Evolutionary conservation across 306 rosid genomes (phyloP), one percentile per base, ranked within the genome.

Genomic region (Vigna angularis): DNA sequence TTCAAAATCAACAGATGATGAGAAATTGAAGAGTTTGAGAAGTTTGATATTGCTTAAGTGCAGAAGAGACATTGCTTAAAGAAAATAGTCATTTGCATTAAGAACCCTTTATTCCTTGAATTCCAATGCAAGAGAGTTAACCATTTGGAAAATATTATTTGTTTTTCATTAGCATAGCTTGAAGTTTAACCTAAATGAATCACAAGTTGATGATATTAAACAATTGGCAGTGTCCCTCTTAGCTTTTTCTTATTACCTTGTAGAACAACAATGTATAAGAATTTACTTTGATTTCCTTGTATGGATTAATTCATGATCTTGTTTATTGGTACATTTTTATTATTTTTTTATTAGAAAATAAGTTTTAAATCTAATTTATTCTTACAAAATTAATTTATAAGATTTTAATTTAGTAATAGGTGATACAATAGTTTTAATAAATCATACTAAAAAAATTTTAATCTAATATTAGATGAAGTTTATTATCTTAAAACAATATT

Each of bases 81-180:
- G 6, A 81, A 83, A 81, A 87, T 91, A 80, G 63, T 51, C 69
- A 32, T 70, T 11, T 76, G 61, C 44, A 59, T 70, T 63, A 32
- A 79, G 74, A 75, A 77, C 59, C 14, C 56, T 67, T 17, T 11
- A 62, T 88, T 83, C 76, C 97, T 90, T 93, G 88, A 72, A 86
- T 75, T 90, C 80, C 80, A 93, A 86, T 89, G 87, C 92, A 93
- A 93, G 97, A 83, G 28, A 75, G 72, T 57, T 14, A 69, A 26
- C 75, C 66, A 70, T 61, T 34, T 51, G 66, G 57, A 73, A 69
- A 40, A 40, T 8, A 20, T 48, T 74, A 36, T 26, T 79, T 59
- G 40, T 13, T 15, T 45, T 47, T 56, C 68, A 70, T 81, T 36
- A 30, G 63, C 73, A 72, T 84, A 52, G 66, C 90, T 86, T 84